Evolutionary conservation across 306 rosid genomes (phyloP).

Genomic region (Lupinus albus): DNA sequence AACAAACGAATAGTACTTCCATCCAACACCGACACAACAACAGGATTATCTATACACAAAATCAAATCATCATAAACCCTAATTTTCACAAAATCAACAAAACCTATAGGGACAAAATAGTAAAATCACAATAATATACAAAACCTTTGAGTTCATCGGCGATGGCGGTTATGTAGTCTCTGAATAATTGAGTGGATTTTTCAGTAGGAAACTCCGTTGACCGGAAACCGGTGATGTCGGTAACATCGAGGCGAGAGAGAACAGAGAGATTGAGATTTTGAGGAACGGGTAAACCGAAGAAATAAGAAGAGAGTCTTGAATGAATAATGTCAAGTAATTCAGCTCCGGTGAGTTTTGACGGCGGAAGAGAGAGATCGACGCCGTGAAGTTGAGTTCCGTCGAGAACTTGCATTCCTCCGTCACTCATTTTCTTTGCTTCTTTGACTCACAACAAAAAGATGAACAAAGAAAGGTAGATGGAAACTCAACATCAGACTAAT

Average conservation of each 20-base stretch:
- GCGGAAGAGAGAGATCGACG: slow-evolving; percentile 53
- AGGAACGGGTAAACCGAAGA: slow-evolving; percentile 68
- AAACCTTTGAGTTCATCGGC: slow-evolving; percentile 76
- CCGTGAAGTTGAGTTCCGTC: slow-evolving; percentile 67
- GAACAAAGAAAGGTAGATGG: too few species aligned
- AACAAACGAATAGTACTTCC: slow-evolving; percentile 66
- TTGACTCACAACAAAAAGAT: too few species aligned
- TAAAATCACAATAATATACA: not conserved
- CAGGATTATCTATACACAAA: slow-evolving; percentile 77
- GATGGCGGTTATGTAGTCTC: slow-evolving; percentile 71
- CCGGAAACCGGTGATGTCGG: slow-evolving; percentile 42
- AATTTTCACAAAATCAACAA: too few species aligned
- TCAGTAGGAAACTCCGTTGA: slow-evolving; percentile 41
- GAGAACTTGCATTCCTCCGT: slow-evolving; percentile 56
- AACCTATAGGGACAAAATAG: not conserved
- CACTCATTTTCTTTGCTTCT: slow-evolving; percentile 59
- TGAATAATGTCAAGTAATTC: slow-evolving; percentile 67
- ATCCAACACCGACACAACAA: slow-evolving; percentile 78
- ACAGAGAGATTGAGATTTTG: slow-evolving; percentile 59
- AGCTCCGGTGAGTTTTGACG: slow-evolving; percentile 57
- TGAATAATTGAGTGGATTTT: slow-evolving; percentile 53
- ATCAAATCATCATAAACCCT: too few species aligned
- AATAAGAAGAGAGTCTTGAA: slow-evolving; percentile 56
- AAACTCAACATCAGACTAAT: too few species aligned
- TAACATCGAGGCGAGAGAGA: slow-evolving; percentile 50